Evolutionary conservation across 2,329 filamentous ascomycete genomes (phyloP).

Genomic region (Colletotrichum tofieldiae): DNA sequence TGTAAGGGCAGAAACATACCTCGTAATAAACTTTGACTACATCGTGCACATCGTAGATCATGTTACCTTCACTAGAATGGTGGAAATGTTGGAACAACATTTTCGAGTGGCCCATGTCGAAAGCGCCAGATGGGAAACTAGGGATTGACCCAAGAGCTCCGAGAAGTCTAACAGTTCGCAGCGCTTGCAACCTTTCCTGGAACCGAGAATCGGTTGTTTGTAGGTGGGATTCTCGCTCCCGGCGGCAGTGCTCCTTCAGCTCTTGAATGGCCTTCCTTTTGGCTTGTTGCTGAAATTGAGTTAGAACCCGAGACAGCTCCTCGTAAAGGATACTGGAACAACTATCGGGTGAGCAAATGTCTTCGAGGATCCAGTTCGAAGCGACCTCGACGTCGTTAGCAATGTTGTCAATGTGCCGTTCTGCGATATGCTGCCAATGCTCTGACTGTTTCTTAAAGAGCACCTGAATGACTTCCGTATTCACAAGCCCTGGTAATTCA

Average conservation of each 20-base stretch:
- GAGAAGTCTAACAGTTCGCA: conserved; percentile 46
- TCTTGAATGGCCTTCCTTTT: conserved; percentile 17
- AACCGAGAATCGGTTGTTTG: conserved; percentile 48
- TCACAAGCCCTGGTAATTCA: conserved; percentile 52
- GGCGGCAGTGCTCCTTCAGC: conserved; percentile 28
- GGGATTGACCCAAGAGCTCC: conserved; percentile 31
- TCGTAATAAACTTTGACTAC: conserved; percentile 56
- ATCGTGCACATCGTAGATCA: conserved; percentile 54
- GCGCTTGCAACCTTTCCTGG: conserved; percentile 42
- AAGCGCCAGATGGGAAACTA: background rate
- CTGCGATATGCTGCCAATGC: conserved; percentile 51
- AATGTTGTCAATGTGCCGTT: conserved; percentile 47
- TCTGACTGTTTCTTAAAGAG: conserved; percentile 52
- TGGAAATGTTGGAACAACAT: conserved; percentile 43
- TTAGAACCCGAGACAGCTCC: conserved; percentile 31
- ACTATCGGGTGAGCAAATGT: conserved; percentile 37
- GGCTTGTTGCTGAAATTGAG: conserved; percentile 15
- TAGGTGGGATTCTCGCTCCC: conserved; percentile 42
- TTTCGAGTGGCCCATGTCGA: background rate
- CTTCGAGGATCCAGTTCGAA: conserved; percentile 41
- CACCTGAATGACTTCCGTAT: conserved; percentile 50
- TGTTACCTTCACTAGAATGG: conserved; percentile 47
- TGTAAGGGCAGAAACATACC: conserved; percentile 43
- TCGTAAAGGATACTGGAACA: conserved; percentile 41
- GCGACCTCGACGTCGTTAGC: conserved; percentile 41